Evolutionary conservation across 352 stramenopile genomes (phyloP), one percentile per base, ranked within the genome.

Genomic region (Pilasporangium apinafurcum): DNA sequence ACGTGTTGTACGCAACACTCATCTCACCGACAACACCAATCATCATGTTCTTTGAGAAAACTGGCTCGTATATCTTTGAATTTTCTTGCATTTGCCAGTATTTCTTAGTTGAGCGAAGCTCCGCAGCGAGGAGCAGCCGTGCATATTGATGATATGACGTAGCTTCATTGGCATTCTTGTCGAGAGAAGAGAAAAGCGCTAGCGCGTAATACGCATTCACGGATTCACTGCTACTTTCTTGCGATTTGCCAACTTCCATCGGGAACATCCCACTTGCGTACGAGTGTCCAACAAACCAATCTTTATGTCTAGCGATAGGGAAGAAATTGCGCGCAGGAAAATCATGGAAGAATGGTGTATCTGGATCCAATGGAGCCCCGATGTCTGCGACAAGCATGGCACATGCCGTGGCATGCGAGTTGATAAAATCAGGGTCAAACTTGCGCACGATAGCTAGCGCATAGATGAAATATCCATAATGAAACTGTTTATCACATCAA

Each of bases 171-270:
- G 62, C 57, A 17, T 71, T 44, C 6, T 68, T 44, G 21, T 90
- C 77, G 13, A 87, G 55, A 26, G 73, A 85, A 6, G 66, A 72
- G 30, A 88, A 89, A 21, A 98, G 76, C 43, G 93, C 91, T 6
- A 96, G 81, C 9, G 79, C 84, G 62, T 97, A 98, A 66, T 98
- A 98, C 33, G 87, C 93, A 62, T 99, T 98, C 21, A 96, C 60
- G 37, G 82, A 84, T 66, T 99, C 95, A 52, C 86, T 98, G 37
- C 83, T 97, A 58, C 86, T 98, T 59, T 98, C 96, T 63, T 99
- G 93, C 24, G 80, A 90, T 66, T 98, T 98, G 33, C 95, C 96
- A 48, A 95, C 86, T 29, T 83, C 60, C 73, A 98, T 96, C 22
- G 77, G 75, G 64, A 98, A 98, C 12, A 99, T 32, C 5, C 96